phyloP scores from a whole-genome alignment of 148 eudicot genomes.

The Gaultheria prostrata region DNA sequence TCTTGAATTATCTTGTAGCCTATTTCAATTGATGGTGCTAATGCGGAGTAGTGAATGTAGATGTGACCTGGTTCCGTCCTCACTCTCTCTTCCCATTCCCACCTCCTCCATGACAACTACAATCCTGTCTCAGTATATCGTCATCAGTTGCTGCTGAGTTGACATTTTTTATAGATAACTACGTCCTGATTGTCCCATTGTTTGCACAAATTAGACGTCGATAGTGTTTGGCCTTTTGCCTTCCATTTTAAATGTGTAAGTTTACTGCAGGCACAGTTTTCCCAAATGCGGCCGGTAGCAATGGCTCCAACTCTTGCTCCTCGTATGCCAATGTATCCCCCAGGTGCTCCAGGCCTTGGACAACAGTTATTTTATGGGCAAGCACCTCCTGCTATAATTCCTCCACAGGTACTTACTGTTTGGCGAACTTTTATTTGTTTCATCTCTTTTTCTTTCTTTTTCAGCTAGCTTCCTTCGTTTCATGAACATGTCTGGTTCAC shows the following conservation, averaged over 20 bases:
- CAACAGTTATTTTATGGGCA: constrained; percentile 85
- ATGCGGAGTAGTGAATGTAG: background rate
- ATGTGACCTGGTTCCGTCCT: background rate
- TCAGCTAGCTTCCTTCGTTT: background rate
- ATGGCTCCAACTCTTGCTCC: constrained; percentile 74
- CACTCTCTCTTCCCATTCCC: background rate
- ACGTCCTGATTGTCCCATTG: background rate
- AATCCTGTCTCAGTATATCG: background rate
- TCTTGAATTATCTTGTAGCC: background rate
- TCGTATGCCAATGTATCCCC: constrained; percentile 86
- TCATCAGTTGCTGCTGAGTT: background rate
- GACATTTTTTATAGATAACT: background rate
- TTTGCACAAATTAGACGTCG: background rate
- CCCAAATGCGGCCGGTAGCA: constrained; percentile 80
- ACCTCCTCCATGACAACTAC: background rate
- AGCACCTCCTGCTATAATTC: constrained; percentile 64
- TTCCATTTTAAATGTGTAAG: background rate
- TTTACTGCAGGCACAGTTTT: constrained; percentile 71
- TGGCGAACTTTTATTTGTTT: background rate
- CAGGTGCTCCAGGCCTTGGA: constrained; percentile 84
- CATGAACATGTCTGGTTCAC: background rate
- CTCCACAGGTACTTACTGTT: constrained; percentile 52
- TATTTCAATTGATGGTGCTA: background rate
- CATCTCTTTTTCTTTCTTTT: background rate
- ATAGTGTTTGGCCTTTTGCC: background rate